A percentile compares a stretch with the other conserved stretches of the same genome.
Conservation (phyloP, 352 stramenopile genomes). For the Detonula confervacea region DNA sequence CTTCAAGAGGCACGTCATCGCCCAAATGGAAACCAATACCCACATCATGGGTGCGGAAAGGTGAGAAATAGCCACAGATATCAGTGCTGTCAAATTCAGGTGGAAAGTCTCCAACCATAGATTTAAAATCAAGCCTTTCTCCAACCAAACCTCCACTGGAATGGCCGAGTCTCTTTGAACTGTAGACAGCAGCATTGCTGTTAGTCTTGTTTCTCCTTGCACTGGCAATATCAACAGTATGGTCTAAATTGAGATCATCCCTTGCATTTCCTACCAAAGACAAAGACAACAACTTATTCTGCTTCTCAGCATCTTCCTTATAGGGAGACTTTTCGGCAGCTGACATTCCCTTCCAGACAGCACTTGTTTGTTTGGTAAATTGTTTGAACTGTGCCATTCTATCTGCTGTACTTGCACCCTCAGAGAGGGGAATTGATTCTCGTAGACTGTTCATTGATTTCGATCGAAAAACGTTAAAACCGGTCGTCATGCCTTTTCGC, state of each 20-base stretch:
- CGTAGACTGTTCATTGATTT: not conserved
- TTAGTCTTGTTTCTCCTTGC: not conserved
- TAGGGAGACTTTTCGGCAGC: not conserved
- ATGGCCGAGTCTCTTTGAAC: not conserved
- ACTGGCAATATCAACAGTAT: not conserved
- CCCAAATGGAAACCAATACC: conserved; percentile 11
- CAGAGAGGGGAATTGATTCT: not conserved
- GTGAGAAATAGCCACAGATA: conserved; percentile 31
- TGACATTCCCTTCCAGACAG: conserved; percentile 9
- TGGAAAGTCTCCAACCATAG: no score
- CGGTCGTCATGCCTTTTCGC: conserved; percentile 11
- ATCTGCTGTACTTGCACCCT: not conserved
- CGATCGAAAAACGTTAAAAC: conserved; percentile 20
- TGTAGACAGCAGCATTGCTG: not conserved
- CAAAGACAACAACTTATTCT: not conserved
- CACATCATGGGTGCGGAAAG: conserved; percentile 26
- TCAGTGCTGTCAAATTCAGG: no score
- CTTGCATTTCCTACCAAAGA: not conserved
- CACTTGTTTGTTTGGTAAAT: not conserved
- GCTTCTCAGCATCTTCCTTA: not conserved
- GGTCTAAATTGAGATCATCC: not conserved
- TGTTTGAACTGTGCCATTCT: not conserved
- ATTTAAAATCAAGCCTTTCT: not conserved
- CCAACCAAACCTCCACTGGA: not conserved
- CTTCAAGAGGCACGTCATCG: conserved; percentile 2